Evolutionary conservation across 352 stramenopile species (phyloP).

Genomic region (Phytophthora colocasiae): DNA sequence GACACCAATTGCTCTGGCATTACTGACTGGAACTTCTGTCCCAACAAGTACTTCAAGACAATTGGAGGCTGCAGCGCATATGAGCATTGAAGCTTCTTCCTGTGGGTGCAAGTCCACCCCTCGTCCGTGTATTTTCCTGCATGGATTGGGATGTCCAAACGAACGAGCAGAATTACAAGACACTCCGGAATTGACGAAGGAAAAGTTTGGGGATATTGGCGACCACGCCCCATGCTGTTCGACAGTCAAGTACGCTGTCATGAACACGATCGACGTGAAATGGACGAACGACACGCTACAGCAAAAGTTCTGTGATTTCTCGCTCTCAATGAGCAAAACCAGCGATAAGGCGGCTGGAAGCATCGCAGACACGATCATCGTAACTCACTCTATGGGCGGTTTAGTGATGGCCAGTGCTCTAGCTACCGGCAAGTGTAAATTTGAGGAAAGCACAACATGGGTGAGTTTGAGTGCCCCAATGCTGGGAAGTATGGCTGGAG

Average conservation of each 20-base stretch:
- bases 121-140: conserved; percentile 35
- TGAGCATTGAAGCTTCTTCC: neutral
- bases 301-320: conserved; percentile 28
- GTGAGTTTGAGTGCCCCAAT: conserved; percentile 25
- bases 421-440: conserved; percentile 18
- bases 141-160: conserved; percentile 15
- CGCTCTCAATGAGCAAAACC: conserved; percentile 19
- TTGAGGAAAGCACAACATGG: conserved; percentile 23
- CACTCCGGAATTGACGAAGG: conserved; percentile 2
- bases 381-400: conserved; percentile 35
- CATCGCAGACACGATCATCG: conserved; percentile 25
- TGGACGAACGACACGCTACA: conserved; percentile 22
- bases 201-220: conserved; percentile 18
- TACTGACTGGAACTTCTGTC: conserved; percentile 11
- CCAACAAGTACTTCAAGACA: neutral
- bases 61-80: neutral
- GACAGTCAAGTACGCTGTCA: conserved; percentile 18
- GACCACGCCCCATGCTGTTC: conserved; percentile 27
- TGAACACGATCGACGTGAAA: conserved; percentile 15
- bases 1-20: neutral
- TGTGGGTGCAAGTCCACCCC: conserved; percentile 12
- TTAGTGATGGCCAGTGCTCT: conserved; percentile 23
- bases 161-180: conserved; percentile 21
- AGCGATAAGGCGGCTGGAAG: neutral
- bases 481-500: conserved; percentile 30